Percentiles rank a stretch among this genome's conserved stretches.
Evolutionary conservation across 257 asterid genomes (phyloP).

Genomic region (Lycium barbarum): DNA sequence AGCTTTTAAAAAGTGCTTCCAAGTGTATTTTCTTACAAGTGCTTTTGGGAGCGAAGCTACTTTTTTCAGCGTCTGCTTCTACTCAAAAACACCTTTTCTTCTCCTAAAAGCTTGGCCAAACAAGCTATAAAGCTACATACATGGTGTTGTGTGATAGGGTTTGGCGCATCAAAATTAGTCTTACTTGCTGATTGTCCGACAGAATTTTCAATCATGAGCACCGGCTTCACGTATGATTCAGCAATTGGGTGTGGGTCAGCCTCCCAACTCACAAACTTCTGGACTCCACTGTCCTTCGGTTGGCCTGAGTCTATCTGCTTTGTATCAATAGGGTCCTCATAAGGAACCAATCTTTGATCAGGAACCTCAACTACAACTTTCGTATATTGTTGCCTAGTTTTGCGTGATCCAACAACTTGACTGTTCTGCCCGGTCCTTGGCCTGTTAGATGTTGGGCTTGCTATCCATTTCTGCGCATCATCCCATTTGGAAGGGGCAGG

Average conservation of each 20-base stretch:
- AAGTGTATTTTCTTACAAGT: too few species aligned
- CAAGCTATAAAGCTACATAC: background rate
- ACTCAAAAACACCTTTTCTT: too few species aligned
- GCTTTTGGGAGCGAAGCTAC: too few species aligned
- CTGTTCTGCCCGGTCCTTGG: constrained; percentile 34
- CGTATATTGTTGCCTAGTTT: constrained; percentile 33
- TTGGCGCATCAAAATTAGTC: constrained; percentile 14
- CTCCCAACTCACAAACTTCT: constrained; percentile 50
- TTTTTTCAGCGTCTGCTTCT: too few species aligned
- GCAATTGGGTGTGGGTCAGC: constrained; percentile 35
- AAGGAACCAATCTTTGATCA: constrained; percentile 37
- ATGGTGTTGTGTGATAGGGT: background rate
- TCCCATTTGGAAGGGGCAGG: constrained; percentile 58
- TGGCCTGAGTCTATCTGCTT: constrained; percentile 49
- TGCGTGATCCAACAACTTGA: constrained; percentile 47
- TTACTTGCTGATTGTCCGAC: constrained; percentile 48
- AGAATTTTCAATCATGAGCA: constrained; percentile 40
- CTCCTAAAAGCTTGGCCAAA: too few species aligned
- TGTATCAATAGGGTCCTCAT: constrained; percentile 51
- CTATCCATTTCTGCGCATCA: constrained; percentile 57
- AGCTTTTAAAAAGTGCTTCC: too few species aligned
- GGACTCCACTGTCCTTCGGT: constrained; percentile 40
- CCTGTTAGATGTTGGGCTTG: constrained; percentile 48
- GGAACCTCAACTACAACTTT: constrained; percentile 49
- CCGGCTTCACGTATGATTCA: constrained; percentile 45